Evolutionary conservation across 345 rosid genomes (phyloP), one percentile per base, ranked within the genome.

Genomic region (Brassica juncea): DNA sequence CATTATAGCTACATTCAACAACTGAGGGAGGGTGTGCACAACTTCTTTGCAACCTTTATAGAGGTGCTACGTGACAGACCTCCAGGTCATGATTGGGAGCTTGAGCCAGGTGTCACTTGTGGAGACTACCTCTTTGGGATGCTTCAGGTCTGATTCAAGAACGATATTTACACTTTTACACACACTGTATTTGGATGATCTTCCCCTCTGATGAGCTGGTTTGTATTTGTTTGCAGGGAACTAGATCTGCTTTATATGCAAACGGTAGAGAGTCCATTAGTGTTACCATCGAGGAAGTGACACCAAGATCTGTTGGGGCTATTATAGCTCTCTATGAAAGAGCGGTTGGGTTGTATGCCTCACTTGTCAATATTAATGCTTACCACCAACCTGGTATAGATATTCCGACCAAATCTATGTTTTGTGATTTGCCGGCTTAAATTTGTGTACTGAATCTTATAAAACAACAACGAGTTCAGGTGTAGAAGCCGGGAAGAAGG

Each of bases 61-160:
- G 99, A 95, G 87, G 99, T 95, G 16, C 84, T 93, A 68, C 89
- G 93, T 14, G 97, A 93, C 82, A 89, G 99, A 79, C 97, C 93
- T 66, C 99, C 96, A 10, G 99, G 99, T 84, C 99, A 93, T 83
- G 99, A 95, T 80, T 95, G 99, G 99, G 98, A 95, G 78, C 97
- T 95, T 73, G 99, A 95, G 87, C 99, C 98, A 76, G 99, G 98
- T 80, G 99, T 95, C 76, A 93, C 99, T 47, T 95, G 98, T 78
- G 99, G 99, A 54, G 99, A 95, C 81, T 93, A 95, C 86, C 85
- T 95, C 67, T 95, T 95, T 83, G 99, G 99, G 76, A 93, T 95
- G 99, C 86, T 95, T 35, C 98, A 95, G 98, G 99, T 93, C 73
- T 73, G 82, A 76, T 75, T 49, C 44, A 52, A 34, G 65, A 74